A percentile compares a stretch with the other conserved stretches of the same genome.
Conservation (phyloP, 2,329 filamentous ascomycete species). For the Alternaria consortialis region DNA sequence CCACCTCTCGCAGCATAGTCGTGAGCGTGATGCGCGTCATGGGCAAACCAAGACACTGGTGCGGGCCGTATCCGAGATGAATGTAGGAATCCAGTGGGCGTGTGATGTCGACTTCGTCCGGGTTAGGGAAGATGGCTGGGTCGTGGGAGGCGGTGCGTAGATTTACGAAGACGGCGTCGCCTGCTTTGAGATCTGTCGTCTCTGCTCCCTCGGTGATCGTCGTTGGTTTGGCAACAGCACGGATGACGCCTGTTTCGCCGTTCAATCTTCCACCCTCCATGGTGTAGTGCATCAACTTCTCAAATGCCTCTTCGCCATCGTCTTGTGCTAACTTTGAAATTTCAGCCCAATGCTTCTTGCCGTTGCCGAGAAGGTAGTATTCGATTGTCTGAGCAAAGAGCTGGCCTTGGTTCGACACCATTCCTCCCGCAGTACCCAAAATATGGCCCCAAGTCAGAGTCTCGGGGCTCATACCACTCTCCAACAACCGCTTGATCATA, state of each 20-base stretch:
- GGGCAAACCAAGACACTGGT: slow-evolving; percentile 55
- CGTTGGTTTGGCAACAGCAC: slow-evolving; percentile 46
- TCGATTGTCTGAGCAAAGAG: slow-evolving; percentile 67
- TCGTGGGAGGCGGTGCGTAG: slow-evolving; percentile 55
- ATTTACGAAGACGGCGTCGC: slow-evolving; percentile 55
- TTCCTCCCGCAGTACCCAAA: slow-evolving; percentile 64
- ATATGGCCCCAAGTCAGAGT: slow-evolving; percentile 66
- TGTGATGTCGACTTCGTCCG: slow-evolving; percentile 50
- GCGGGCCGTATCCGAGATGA: slow-evolving; percentile 55
- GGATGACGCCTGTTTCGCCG: slow-evolving; percentile 55
- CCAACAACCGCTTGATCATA: slow-evolving; percentile 64
- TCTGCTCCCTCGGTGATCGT: slow-evolving; percentile 45
- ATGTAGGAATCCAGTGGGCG: slow-evolving; percentile 55
- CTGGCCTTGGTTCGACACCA: slow-evolving; percentile 65
- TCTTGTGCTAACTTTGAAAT: slow-evolving; percentile 59
- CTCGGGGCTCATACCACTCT: slow-evolving; percentile 56
- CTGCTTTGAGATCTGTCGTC: slow-evolving; percentile 45
- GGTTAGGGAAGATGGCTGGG: slow-evolving; percentile 52
- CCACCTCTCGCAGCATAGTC: slow-evolving; percentile 57
- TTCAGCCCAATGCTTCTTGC: slow-evolving; percentile 57
- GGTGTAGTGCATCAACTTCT: slow-evolving; percentile 61
- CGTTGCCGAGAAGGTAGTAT: slow-evolving; percentile 62
- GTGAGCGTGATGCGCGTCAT: slow-evolving; percentile 57
- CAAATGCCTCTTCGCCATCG: slow-evolving; percentile 54
- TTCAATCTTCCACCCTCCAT: slow-evolving; percentile 56